Percentiles rank a stretch among this genome's conserved stretches.
Conservation (phyloP, 2,329 filamentous ascomycete genomes). For the Aspergillus ibericus region DNA sequence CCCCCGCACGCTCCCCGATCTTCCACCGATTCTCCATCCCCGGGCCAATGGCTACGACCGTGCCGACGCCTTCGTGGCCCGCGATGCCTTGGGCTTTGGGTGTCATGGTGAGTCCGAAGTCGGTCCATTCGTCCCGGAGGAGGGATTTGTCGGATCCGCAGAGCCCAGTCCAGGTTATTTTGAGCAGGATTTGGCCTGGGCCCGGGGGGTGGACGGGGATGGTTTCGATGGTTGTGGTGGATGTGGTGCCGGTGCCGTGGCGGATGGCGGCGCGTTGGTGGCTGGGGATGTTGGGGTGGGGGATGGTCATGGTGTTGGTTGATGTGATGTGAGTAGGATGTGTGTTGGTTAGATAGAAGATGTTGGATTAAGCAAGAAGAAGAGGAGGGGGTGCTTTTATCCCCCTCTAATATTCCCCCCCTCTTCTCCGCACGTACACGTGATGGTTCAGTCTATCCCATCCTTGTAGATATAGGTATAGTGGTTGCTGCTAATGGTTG, state of each 20-base stretch:
- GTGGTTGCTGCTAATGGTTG: neutral
- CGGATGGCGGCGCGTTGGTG: slow-evolving; percentile 9
- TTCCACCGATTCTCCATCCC: slow-evolving; percentile 15
- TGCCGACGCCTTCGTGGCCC: slow-evolving; percentile 50
- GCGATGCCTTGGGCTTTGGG: slow-evolving; percentile 4
- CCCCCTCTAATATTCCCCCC: neutral
- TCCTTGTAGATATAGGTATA: neutral
- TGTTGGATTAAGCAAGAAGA: neutral
- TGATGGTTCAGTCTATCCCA: neutral
- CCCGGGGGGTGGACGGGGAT: slow-evolving; percentile 2
- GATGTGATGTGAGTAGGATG: neutral
- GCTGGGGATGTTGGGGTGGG: neutral
- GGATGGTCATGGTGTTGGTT: neutral
- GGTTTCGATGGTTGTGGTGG: slow-evolving; percentile 1
- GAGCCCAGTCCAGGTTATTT: slow-evolving; percentile 13
- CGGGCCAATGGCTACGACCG: slow-evolving; percentile 38
- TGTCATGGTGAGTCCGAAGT: slow-evolving; percentile 3
- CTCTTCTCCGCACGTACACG: neutral
- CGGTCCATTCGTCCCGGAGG: slow-evolving; percentile 6
- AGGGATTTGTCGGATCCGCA: slow-evolving; percentile 13
- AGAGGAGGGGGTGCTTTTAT: neutral
- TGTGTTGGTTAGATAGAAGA: neutral
- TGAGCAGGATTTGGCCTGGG: slow-evolving; percentile 11
- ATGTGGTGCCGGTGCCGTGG: neutral
- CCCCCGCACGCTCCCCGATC: slow-evolving; percentile 26